A percentile compares a stretch with the other conserved stretches of the same genome.
These are phyloP conservation scores for Aristolochia californica DNA, from an alignment of 164 flowering plant genomes.

Conservation along the genomic window DNA sequence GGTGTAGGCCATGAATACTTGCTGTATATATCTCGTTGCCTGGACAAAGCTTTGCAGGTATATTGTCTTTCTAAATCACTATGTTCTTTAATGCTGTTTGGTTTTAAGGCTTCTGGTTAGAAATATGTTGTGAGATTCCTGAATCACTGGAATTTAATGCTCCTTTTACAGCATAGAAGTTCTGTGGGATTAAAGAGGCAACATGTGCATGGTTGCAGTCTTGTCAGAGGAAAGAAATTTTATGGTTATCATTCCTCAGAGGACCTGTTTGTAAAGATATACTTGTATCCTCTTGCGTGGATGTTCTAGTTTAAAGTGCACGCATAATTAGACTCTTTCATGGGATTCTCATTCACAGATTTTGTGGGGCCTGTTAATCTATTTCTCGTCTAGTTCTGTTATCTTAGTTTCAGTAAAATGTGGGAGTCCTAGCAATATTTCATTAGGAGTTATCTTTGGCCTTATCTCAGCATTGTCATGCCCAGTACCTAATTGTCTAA, in stretches of 20 bases:
- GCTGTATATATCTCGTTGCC: conserved; percentile 32
- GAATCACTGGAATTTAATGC: conserved; percentile 6
- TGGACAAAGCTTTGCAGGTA: conserved; percentile 90
- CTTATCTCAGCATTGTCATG: too few relatives aligned
- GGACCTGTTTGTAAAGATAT: conserved; percentile 80
- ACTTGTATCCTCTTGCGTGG: conserved; percentile 62
- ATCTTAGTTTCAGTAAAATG: too few relatives aligned
- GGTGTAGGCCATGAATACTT: conserved; percentile 36
- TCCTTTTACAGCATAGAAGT: conserved; percentile 47
- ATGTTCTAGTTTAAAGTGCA: neutral
- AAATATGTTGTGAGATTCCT: neutral
- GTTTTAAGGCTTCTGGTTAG: neutral
- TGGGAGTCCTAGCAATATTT: too few relatives aligned
- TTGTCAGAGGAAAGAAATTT: conserved; percentile 67
- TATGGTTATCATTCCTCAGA: conserved; percentile 85
- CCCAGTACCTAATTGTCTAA: too few relatives aligned
- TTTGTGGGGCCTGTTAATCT: too few relatives aligned
- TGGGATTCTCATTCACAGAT: too few relatives aligned
- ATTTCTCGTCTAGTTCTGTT: too few relatives aligned
- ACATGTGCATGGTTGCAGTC: conserved; percentile 81
- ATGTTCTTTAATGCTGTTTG: conserved; percentile 1
- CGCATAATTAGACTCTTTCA: neutral
- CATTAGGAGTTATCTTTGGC: too few relatives aligned
- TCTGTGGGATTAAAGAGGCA: conserved; percentile 60
- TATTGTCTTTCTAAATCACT: neutral